Evolutionary conservation across 805 yeast genomes (phyloP), one percentile per base, ranked within the genome.

Genomic region (Sungouiozyma ichnusensis): DNA sequence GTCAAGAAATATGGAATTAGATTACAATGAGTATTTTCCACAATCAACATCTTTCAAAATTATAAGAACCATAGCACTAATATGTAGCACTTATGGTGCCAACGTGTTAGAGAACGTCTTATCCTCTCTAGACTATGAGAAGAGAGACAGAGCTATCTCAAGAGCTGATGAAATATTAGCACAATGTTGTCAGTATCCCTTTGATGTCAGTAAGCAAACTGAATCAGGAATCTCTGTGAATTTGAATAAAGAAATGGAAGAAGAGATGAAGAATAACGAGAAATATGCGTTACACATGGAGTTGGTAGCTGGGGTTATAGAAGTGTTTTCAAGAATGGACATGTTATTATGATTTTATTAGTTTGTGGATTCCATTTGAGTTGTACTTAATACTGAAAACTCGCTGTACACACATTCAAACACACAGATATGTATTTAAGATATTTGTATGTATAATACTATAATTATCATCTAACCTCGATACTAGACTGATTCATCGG

Each of bases 31-130:
- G 48, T 83, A 75, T 57, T 85, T 85, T 63, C 84, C 94, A 5
- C 74, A 72, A 20, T 71, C 73, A 11, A 73, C 83, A 1, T 76
- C 81, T 33, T 83, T 75, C 67, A 76, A 79, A 50, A 71, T 76
- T 55, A 70, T 92, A 43, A 77, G 98, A 55, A 73, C 95, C 3
- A 71, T 92, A 35, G 73, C 92, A 18, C 73, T 92, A 50, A 85
- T 86, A 16, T 80, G 88, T 53, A 94, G 94, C 15, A 77, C 95
- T 16, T 86, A 85, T 58, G 97, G 97, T 20, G 98, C 97, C 35
- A 92, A 87, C 60, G 98, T 92, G 11, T 73, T 92, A 52, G 98
- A 92, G 54, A 92, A 90, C 58, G 90, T 86, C 3, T 69, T 88
- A 45, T 69, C 78, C 36, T 71, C 80, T 20, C 69, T 88, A 48